These are phyloP conservation scores for Phytophthora sansomeana DNA, from an alignment of 352 stramenopile species.

Conservation along the genomic window DNA sequence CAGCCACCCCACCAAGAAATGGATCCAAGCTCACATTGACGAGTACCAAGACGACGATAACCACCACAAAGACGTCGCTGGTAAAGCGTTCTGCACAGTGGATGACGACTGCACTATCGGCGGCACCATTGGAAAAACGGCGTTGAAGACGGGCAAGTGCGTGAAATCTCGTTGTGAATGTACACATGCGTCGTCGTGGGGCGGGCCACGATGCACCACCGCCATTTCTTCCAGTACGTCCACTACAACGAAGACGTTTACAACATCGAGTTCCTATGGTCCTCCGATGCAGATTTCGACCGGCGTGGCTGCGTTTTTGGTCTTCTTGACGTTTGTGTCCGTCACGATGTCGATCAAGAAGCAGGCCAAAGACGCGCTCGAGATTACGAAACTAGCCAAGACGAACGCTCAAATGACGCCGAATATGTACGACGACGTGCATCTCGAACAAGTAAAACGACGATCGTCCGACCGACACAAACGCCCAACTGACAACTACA, in stretches of 20 bases:
- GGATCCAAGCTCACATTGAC: slow-evolving; percentile 48
- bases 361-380: slow-evolving; percentile 13
- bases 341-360: slow-evolving; percentile 43
- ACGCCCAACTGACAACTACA: slow-evolving; percentile 35
- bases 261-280: slow-evolving; percentile 33
- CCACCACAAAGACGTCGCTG: slow-evolving; percentile 36
- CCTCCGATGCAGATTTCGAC: slow-evolving; percentile 44
- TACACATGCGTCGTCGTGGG: slow-evolving; percentile 42
- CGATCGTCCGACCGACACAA: slow-evolving; percentile 24
- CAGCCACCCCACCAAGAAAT: slow-evolving; percentile 50
- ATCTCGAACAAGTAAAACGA: slow-evolving; percentile 12
- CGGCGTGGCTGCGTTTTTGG: slow-evolving; percentile 35
- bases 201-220: slow-evolving; percentile 57
- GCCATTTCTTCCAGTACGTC: slow-evolving; percentile 33
- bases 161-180: slow-evolving; percentile 55
- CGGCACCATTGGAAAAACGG: slow-evolving; percentile 19
- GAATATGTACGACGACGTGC: slow-evolving; percentile 13
- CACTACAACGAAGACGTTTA: slow-evolving; percentile 35
- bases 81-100: slow-evolving; percentile 40
- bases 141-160: slow-evolving; percentile 46
- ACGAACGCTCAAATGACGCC: slow-evolving; percentile 6
- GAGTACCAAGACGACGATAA: slow-evolving; percentile 53
- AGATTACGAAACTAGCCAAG: slow-evolving; percentile 17
- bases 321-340: slow-evolving; percentile 42
- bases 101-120: slow-evolving; percentile 53